Base-by-base conservation (phyloP, 2,329 filamentous ascomycete species). In the Aspergillus cejpii region DNA sequence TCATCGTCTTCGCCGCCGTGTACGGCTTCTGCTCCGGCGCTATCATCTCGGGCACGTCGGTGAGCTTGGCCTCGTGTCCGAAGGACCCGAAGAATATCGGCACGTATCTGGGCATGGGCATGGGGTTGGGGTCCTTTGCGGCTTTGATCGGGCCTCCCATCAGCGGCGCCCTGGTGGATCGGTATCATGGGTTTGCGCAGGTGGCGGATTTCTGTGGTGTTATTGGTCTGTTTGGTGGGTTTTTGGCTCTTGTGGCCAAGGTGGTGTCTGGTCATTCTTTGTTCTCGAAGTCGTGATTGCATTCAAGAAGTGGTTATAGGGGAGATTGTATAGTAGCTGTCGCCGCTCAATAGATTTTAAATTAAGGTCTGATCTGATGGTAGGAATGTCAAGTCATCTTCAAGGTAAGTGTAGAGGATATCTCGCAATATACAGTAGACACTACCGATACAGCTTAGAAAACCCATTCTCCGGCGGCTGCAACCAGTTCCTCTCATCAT, bases 401-500 rank as follows among this genome's bases (percentile, higher is more conserved):
- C 8, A 4, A 24, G 23, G 23, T 24, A 24, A 8, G 23, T 8
- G 23, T 24, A 24, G 4, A 24, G 23, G 8, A n/a, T n/a, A n/a
- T n/a, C 23, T 5, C 23, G 23, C 5, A 24, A 4, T 5, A 24
- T 8, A 24, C 23, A 24, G 23, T 4, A 24, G 23, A 24, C 8
- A 24, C 23, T 19, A 44, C n/a, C 34, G 27, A 48, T 54, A 81
- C 50, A 90, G 60, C 62, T 70, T 84, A 5, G 85, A 90, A 62
- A 98, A 96, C 33, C 79, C 90, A 44, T 77, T 78, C 31, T 75
- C 72, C 0, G 88, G 84, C 46, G 90, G 88, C 71, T 96, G 91
- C 65, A 98, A 68, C 92, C 92, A 97, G 68, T 98, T 98, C 68
- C 77, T 76, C 68, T 78, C 77, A 67, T 97, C 92, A 66, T 97